Evolutionary conservation across 192 early-diverging fungal species (phyloP).

Genomic region (Diversispora eburnea): DNA sequence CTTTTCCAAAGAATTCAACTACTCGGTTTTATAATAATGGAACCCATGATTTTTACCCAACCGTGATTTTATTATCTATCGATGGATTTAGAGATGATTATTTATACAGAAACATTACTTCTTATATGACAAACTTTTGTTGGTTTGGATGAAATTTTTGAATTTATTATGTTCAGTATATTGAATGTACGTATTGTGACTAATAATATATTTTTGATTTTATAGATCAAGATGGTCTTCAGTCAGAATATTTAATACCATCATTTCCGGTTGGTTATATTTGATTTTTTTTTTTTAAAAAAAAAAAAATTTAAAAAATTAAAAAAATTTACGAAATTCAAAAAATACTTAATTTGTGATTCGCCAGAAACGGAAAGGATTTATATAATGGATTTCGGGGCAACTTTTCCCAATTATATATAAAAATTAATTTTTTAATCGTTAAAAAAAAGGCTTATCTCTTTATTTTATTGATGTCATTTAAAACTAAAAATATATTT

Average conservation of each 20-base stretch:
- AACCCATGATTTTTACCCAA: constrained; percentile 61
- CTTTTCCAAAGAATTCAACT: neutral
- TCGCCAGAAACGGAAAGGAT: too few relatives aligned
- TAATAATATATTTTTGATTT: neutral
- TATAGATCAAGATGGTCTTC: constrained; percentile 45
- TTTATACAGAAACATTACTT: constrained; percentile 68
- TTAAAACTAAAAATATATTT: too few relatives aligned
- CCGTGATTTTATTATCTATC: constrained; percentile 78
- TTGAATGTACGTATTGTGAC: neutral
- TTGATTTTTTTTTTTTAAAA: neutral
- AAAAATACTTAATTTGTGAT: neutral
- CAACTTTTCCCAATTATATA: too few relatives aligned
- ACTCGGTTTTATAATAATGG: constrained; percentile 45
- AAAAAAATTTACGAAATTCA: too few relatives aligned
- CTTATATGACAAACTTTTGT: constrained; percentile 59
- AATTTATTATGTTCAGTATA: neutral
- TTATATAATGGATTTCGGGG: too few relatives aligned
- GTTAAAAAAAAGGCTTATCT: too few relatives aligned
- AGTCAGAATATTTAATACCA: constrained; percentile 62
- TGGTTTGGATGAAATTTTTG: constrained; percentile 3
- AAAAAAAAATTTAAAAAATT: neutral
- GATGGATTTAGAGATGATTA: constrained; percentile 89
- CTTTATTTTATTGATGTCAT: too few relatives aligned
- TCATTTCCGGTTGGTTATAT: constrained; percentile 57
- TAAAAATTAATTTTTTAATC: too few relatives aligned